A percentile compares a stretch with the other conserved stretches of the same genome.
Evolutionary conservation across 805 yeast genomes (phyloP).

Genomic region (Metschnikowia colocasiae): DNA sequence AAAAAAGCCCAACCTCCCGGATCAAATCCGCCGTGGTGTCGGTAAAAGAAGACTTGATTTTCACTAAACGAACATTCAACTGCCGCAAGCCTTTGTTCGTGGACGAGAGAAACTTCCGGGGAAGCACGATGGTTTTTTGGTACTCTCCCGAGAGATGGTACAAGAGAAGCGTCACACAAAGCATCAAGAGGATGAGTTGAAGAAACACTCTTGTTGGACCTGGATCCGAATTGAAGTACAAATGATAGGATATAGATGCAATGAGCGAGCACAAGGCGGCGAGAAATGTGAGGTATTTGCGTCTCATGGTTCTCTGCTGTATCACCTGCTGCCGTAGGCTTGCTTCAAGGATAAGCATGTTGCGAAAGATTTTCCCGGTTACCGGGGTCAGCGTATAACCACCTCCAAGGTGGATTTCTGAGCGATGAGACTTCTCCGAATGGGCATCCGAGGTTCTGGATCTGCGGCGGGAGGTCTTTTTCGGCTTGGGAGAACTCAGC

Average conservation of each 20-base stretch:
- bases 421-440: conserved; percentile 16
- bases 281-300: conserved; percentile 56
- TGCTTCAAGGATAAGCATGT: conserved; percentile 80
- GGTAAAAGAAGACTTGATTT: conserved; percentile 42
- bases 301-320: conserved; percentile 64
- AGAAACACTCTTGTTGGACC: conserved; percentile 32
- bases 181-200: conserved; percentile 58
- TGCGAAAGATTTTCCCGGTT: conserved; percentile 73
- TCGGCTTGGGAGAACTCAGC: conserved; percentile 8
- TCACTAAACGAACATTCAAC: conserved; percentile 72
- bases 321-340: conserved; percentile 75
- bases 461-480: conserved; percentile 13
- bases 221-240: conserved; percentile 26
- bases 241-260: conserved; percentile 38
- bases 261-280: conserved; percentile 38
- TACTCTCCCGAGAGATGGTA: conserved; percentile 91
- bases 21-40: conserved; percentile 34
- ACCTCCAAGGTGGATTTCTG: conserved; percentile 15
- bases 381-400: conserved; percentile 35
- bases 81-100: conserved; percentile 88
- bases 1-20: conserved; percentile 33
- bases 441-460: conserved; percentile 16
- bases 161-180: conserved; percentile 63
- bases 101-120: conserved; percentile 72
- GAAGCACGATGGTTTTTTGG: conserved; percentile 74